Evolutionary conservation across 1,284 basidiomycete species (phyloP).

Genomic region (Wallemia mellicola): DNA sequence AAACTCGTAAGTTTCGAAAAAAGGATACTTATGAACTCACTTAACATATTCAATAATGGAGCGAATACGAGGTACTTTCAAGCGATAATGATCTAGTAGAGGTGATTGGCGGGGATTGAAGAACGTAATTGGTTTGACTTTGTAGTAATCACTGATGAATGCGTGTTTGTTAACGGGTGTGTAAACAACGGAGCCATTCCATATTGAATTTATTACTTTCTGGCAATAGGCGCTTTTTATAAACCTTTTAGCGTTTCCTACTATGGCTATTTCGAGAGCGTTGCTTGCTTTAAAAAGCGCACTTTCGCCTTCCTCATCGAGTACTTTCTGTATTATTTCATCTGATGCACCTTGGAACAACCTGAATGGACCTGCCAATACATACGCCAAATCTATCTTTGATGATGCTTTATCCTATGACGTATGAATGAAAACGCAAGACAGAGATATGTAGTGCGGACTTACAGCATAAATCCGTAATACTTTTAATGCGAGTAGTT

Average conservation of each 20-base stretch:
- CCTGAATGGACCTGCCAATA: slow-evolving; percentile 59
- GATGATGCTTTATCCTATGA: slow-evolving; percentile 28
- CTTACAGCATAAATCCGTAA: slow-evolving; percentile 22
- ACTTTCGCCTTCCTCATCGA: not conserved
- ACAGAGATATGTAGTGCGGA: slow-evolving; percentile 1
- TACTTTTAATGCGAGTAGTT: slow-evolving; percentile 54
- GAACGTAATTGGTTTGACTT: slow-evolving; percentile 64
- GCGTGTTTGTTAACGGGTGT: slow-evolving; percentile 57
- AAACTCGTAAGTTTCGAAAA: not conserved
- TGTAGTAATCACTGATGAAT: slow-evolving; percentile 68
- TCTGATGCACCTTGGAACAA: slow-evolving; percentile 54
- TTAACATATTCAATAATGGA: slow-evolving; percentile 62
- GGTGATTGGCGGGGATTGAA: slow-evolving; percentile 82
- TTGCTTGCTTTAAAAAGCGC: not conserved
- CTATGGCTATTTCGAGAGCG: slow-evolving; percentile 34
- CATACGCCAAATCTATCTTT: slow-evolving; percentile 42
- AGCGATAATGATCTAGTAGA: slow-evolving; percentile 64
- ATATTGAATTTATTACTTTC: slow-evolving; percentile 37
- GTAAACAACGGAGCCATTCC: slow-evolving; percentile 52
- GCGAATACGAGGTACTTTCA: slow-evolving; percentile 75
- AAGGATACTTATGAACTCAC: slow-evolving; percentile 18
- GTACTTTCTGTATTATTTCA: slow-evolving; percentile 26
- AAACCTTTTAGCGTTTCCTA: slow-evolving; percentile 48
- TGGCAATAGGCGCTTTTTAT: slow-evolving; percentile 62
- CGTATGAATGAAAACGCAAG: not conserved